Percentiles rank a stretch among this genome's conserved stretches.
These are phyloP conservation scores for Coemansia sp. DNA, from an alignment of 192 early-diverging fungal genomes.

Conservation along the genomic window DNA sequence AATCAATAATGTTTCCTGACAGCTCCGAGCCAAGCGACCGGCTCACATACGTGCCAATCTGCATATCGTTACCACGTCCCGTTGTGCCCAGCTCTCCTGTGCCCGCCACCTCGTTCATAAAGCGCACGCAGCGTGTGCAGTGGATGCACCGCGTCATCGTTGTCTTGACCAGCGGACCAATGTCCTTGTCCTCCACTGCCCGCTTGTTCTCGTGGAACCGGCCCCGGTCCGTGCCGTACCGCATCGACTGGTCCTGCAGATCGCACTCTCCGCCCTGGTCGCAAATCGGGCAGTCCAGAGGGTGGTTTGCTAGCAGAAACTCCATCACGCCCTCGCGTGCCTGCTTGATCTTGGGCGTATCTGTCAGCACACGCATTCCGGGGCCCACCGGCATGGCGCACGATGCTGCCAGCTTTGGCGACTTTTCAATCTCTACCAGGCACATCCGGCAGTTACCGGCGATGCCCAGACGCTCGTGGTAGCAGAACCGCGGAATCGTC, in stretches of 20 bases:
- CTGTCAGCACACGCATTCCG: constrained; percentile 96
- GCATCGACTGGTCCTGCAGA: constrained; percentile 95
- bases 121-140: constrained; percentile 98
- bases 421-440: constrained; percentile 94
- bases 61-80: constrained; percentile 96
- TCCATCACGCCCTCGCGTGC: constrained; percentile 92
- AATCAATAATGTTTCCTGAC: constrained; percentile 96
- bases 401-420: constrained; percentile 94
- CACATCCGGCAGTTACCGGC: constrained; percentile 99
- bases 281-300: constrained; percentile 97
- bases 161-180: constrained; percentile 95
- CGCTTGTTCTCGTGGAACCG: constrained; percentile 92
- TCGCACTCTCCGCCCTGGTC: constrained; percentile 99
- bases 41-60: constrained; percentile 95
- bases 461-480: constrained; percentile 89
- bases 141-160: constrained; percentile 99
- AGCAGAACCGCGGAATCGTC: constrained; percentile 67
- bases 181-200: constrained; percentile 94
- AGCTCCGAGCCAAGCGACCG: constrained; percentile 87
- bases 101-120: constrained; percentile 97
- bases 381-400: constrained; percentile 97
- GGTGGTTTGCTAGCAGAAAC: constrained; percentile 96
- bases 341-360: constrained; percentile 92
- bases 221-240: constrained; percentile 92
- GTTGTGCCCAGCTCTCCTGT: constrained; percentile 91